Evolutionary conservation across 495 filamentous ascomycete species (phyloP), one percentile per base, ranked within the genome.

Genomic region (Xylaria scruposa): DNA sequence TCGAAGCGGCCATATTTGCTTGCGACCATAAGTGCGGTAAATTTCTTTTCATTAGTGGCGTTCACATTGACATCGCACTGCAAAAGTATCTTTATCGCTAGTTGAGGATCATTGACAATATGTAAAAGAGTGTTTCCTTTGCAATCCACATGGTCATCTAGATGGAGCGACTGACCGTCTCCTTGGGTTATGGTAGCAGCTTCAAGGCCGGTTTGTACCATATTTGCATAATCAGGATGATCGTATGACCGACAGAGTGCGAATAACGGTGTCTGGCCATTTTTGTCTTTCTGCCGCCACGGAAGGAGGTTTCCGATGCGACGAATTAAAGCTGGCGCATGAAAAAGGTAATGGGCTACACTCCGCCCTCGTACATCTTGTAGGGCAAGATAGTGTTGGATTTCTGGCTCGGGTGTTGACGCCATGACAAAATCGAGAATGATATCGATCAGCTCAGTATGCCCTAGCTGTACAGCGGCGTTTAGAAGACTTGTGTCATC

Each of bases 1-100:
- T 98, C 96, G 21, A 97, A 91, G 58, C 97, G 89, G 31, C 95
- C 96, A 76, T 97, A 99, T 81, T 99, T 99, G 85, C 94, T 97
- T n/a, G 95, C 95, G 68, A 98, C 93, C 97, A 99, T 99, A 64
- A 99, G 83, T 1, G 97, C 90, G 0, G 97, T 99, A 76, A 98
- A 98, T 60, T 87, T 91, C 84, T 94, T 97, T 77, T 98, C 97
- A 76, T 99, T 99, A 0, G 91, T 92, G 0, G 96, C 96, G 81
- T 99, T 99, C 46, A 94, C 93, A 78, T 98, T 94, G 21, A 93
- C 90, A 75, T 99, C 97, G 79, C 94, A 96, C 53, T 91, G 88
- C 66, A 90, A 83, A 3, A 99, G 83, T 31, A 97, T 93, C 46
- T 88, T 88, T 36, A 89, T 71, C 1, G 92, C 93, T 67, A 98